A percentile compares a stretch with the other conserved stretches of the same genome.
Conservation (phyloP, 116 monocot species). For the Iris pallida region DNA sequence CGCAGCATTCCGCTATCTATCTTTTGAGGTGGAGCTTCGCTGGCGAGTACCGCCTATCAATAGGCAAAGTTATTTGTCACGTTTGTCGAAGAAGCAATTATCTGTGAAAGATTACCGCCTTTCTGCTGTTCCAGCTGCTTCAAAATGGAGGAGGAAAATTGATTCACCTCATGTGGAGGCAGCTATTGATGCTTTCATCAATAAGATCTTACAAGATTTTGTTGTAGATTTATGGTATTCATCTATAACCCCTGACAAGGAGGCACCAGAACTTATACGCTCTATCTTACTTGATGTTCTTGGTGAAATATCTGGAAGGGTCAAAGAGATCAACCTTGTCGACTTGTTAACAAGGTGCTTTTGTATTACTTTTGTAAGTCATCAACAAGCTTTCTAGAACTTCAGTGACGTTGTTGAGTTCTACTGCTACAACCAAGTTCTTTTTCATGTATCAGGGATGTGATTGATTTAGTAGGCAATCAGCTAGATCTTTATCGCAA, state of each 20-base stretch:
- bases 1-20: constrained; percentile 56
- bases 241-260: constrained; percentile 74
- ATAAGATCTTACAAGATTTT: constrained; percentile 77
- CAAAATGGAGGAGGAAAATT: constrained; percentile 67
- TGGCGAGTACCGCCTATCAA: constrained; percentile 50
- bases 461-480: constrained; percentile 67
- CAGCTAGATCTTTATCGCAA: constrained; percentile 75
- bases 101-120: constrained; percentile 50
- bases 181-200: constrained; percentile 57
- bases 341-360: constrained; percentile 84
- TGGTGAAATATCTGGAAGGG: constrained; percentile 73
- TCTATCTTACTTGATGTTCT: constrained; percentile 63
- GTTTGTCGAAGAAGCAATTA: constrained; percentile 60
- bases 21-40: constrained; percentile 61
- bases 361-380: constrained; percentile 40
- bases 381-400: constrained; percentile 7
- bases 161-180: constrained; percentile 62
- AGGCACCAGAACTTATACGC: constrained; percentile 72
- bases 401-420: background rate
- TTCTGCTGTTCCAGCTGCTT: constrained; percentile 25
- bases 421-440: constrained; percentile 9
- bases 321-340: constrained; percentile 77
- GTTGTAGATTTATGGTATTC: constrained; percentile 87
- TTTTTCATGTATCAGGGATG: constrained; percentile 49
- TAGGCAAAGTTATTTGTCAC: constrained; percentile 47